These are phyloP conservation scores for Chimonanthus salicifolius DNA, from an alignment of 164 flowering plant species.

Conservation along the genomic window DNA sequence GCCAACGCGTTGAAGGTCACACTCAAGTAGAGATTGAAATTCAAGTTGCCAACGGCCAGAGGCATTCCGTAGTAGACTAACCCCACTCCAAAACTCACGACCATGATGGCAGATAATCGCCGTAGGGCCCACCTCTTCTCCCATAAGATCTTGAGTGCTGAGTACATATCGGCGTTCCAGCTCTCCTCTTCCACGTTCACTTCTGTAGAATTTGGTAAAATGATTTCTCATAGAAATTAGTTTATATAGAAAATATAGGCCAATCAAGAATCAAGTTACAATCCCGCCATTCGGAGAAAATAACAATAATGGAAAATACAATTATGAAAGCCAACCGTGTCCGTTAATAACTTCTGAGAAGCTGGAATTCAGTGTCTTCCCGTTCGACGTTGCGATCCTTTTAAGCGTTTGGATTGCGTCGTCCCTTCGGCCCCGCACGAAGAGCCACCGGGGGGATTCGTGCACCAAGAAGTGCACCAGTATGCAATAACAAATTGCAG, in stretches of 20 bases:
- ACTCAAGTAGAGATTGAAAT: slow-evolving; percentile 44
- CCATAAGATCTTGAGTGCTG: slow-evolving; percentile 35
- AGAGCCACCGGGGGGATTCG: slow-evolving; percentile 57
- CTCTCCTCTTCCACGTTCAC: slow-evolving; percentile 12
- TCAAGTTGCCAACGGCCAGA: slow-evolving; percentile 41
- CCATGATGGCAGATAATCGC: slow-evolving; percentile 36
- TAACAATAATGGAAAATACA: too few species aligned
- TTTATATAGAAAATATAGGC: too few species aligned
- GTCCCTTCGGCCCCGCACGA: slow-evolving; percentile 39
- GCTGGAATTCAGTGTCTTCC: neutral
- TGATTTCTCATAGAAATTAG: too few species aligned
- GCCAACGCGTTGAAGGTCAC: slow-evolving; percentile 49
- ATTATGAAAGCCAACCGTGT: neutral
- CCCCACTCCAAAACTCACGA: slow-evolving; percentile 48
- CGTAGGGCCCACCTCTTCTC: slow-evolving; percentile 39
- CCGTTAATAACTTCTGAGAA: neutral
- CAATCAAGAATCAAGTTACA: too few species aligned
- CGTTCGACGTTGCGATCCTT: neutral
- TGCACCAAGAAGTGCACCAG: slow-evolving; percentile 27
- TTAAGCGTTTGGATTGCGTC: slow-evolving; percentile 34
- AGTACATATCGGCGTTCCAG: slow-evolving; percentile 17
- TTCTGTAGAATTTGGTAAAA: neutral
- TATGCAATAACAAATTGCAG: slow-evolving; percentile 32
- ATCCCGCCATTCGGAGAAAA: too few species aligned
- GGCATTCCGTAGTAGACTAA: slow-evolving; percentile 69